Percentiles rank a stretch among this genome's conserved stretches.
phyloP scores from a whole-genome alignment of 257 asterid species.

The Linderniella brevidens region DNA sequence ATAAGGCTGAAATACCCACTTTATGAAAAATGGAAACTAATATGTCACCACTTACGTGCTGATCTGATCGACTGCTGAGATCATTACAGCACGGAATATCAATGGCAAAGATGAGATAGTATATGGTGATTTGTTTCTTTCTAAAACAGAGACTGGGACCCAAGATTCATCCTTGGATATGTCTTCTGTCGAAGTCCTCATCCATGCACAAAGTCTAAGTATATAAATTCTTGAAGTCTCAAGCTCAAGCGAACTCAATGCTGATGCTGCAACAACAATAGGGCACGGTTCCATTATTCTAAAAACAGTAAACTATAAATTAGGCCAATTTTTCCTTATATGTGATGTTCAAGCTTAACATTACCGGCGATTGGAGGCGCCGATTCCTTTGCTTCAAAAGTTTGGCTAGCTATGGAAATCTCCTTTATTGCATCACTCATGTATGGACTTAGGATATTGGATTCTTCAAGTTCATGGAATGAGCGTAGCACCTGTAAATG shows the following conservation, averaged over 20 bases:
- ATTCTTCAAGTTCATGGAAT: constrained; percentile 75
- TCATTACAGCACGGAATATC: constrained; percentile 63
- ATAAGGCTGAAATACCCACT: too few relatives aligned
- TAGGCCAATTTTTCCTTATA: constrained; percentile 2
- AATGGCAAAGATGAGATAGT: constrained; percentile 82
- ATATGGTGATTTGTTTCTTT: constrained; percentile 89
- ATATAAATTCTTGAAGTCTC: constrained; percentile 71
- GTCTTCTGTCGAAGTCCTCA: constrained; percentile 77
- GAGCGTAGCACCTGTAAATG: constrained; percentile 53
- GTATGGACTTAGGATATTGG: constrained; percentile 63
- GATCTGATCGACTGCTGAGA: constrained; percentile 79
- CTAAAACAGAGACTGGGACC: constrained; percentile 80
- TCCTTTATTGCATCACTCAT: constrained; percentile 72
- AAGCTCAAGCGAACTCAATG: constrained; percentile 60
- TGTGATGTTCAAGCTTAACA: constrained; percentile 8
- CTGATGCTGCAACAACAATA: constrained; percentile 42
- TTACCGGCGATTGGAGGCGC: constrained; percentile 87
- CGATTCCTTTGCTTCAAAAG: constrained; percentile 83
- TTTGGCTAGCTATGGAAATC: constrained; percentile 60
- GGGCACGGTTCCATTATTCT: neutral
- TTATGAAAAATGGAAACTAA: constrained; percentile 1
- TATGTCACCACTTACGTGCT: constrained; percentile 41
- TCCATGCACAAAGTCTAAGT: constrained; percentile 91
- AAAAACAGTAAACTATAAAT: constrained; percentile 5
- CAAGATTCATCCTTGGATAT: constrained; percentile 81